Conservation (phyloP, 768 basidiomycete species). For the Dioszegia crocea region DNA sequence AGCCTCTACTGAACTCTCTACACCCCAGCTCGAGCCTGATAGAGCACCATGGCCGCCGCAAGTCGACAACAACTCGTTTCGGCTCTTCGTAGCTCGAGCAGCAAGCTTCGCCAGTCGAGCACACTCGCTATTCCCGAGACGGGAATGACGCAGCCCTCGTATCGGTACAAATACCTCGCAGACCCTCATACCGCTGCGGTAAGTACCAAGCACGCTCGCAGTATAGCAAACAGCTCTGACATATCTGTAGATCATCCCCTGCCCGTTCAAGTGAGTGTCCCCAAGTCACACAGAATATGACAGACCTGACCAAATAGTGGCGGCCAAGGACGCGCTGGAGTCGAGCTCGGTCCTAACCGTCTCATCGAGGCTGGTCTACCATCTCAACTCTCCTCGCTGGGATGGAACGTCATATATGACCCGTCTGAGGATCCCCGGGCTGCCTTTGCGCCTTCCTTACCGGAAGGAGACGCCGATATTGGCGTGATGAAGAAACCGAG, state of each 20-base stretch:
- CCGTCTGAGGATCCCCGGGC: slow-evolving; percentile 57
- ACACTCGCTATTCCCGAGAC: slow-evolving; percentile 1
- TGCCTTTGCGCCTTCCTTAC: slow-evolving; percentile 19
- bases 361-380: slow-evolving; percentile 82
- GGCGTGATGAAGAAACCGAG: slow-evolving; percentile 87
- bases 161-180: slow-evolving; percentile 56
- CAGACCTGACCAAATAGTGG: slow-evolving; percentile 55
- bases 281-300: too few species aligned
- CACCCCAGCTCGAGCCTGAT: too few species aligned
- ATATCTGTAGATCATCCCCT: slow-evolving; percentile 71
- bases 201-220: slow-evolving; percentile 47
- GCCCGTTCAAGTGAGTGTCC: slow-evolving; percentile 55
- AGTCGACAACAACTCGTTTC: too few species aligned
- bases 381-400: slow-evolving; percentile 68
- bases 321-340: slow-evolving; percentile 39
- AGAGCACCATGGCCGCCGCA: too few species aligned
- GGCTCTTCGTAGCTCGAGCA: background rate
- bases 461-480: slow-evolving; percentile 64
- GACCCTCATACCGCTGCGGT: slow-evolving; percentile 76
- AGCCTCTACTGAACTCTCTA: too few species aligned
- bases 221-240: background rate
- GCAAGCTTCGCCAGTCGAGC: background rate
- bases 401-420: slow-evolving; percentile 85
- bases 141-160: slow-evolving; percentile 5
- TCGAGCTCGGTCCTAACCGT: slow-evolving; percentile 62